Evolutionary conservation across 495 filamentous ascomycete species (phyloP).

Genomic region (Pyronema omphalodes): DNA sequence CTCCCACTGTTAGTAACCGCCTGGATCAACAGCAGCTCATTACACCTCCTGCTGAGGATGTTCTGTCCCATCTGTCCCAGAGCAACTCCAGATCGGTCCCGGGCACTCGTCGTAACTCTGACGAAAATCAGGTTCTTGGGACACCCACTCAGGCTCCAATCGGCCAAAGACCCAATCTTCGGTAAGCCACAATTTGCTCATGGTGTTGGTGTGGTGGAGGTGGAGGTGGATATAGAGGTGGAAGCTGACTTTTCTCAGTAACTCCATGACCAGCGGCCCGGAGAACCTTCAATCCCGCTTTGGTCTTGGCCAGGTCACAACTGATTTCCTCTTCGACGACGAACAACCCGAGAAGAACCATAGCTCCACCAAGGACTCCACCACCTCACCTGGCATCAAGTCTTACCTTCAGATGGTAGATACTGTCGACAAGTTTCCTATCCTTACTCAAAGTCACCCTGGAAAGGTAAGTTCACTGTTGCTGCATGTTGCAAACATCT

Average conservation of each 20-base stretch:
- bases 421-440: slow-evolving; percentile 67
- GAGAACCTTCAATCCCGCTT: slow-evolving; percentile 21
- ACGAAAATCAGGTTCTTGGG: slow-evolving; percentile 56
- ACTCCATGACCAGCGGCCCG: background rate
- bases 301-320: slow-evolving; percentile 54
- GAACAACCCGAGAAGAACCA: slow-evolving; percentile 44
- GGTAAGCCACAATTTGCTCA: slow-evolving; percentile 5
- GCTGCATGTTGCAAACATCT: slow-evolving; percentile 7
- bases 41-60: slow-evolving; percentile 30
- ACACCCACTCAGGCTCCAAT: slow-evolving; percentile 44
- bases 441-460: slow-evolving; percentile 48
- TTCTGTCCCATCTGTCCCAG: slow-evolving; percentile 34
- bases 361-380: slow-evolving; percentile 30
- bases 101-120: slow-evolving; percentile 64
- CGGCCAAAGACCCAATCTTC: slow-evolving; percentile 42
- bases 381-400: slow-evolving; percentile 44
- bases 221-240: background rate
- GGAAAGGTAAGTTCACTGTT: slow-evolving; percentile 37
- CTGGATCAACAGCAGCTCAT: slow-evolving; percentile 41
- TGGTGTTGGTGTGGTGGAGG: background rate
- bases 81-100: slow-evolving; percentile 65
- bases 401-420: slow-evolving; percentile 54
- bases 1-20: slow-evolving; percentile 50
- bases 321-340: slow-evolving; percentile 66
- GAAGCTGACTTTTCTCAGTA: background rate